phyloP scores from a whole-genome alignment of 1,284 basidiomycete species.

The Vanrija humicola region DNA sequence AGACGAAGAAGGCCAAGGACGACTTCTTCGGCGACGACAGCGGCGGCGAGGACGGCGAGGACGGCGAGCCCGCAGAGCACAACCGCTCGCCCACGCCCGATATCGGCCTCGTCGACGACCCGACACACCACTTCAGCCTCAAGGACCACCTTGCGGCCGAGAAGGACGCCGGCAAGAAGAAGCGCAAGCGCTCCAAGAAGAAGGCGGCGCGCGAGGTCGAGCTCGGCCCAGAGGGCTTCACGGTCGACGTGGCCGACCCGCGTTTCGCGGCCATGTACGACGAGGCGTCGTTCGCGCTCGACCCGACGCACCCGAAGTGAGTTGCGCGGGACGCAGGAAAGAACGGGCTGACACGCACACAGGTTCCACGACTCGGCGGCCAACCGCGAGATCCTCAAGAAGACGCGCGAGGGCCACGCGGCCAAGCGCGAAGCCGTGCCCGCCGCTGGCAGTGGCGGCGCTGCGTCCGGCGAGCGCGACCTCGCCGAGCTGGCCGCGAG shows the following conservation, averaged over 20 bases:
- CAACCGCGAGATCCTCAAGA: slow-evolving; percentile 71
- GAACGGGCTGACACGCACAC: slow-evolving; percentile 5
- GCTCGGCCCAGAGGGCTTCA: slow-evolving; percentile 57
- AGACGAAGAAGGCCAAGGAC: slow-evolving; percentile 51
- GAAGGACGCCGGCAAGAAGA: slow-evolving; percentile 59
- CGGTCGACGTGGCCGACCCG: slow-evolving; percentile 78
- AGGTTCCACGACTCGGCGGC: slow-evolving; percentile 86
- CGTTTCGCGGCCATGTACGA: slow-evolving; percentile 85
- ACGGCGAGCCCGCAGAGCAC: too few species aligned
- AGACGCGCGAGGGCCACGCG: slow-evolving; percentile 37
- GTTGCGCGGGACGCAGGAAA: slow-evolving; percentile 40
- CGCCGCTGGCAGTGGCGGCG: slow-evolving; percentile 1
- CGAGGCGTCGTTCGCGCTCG: slow-evolving; percentile 89
- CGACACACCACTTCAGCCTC: slow-evolving; percentile 71
- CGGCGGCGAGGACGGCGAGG: slow-evolving; percentile 19
- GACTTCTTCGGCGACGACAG: slow-evolving; percentile 69
- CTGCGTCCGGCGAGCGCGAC: slow-evolving; percentile 46
- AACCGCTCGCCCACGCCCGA: slow-evolving; percentile 15
- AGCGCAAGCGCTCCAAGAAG: slow-evolving; percentile 52
- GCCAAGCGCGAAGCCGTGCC: slow-evolving; percentile 10
- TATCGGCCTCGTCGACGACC: slow-evolving; percentile 22
- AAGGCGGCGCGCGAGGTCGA: slow-evolving; percentile 59
- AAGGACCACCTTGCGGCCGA: slow-evolving; percentile 84
- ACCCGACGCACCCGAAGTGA: slow-evolving; percentile 90
- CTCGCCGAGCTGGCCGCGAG: slow-evolving; percentile 71